A percentile compares a stretch with the other conserved stretches of the same genome.
Conservation (phyloP, 2,329 filamentous ascomycete species). For the Orbilia brochopaga region DNA sequence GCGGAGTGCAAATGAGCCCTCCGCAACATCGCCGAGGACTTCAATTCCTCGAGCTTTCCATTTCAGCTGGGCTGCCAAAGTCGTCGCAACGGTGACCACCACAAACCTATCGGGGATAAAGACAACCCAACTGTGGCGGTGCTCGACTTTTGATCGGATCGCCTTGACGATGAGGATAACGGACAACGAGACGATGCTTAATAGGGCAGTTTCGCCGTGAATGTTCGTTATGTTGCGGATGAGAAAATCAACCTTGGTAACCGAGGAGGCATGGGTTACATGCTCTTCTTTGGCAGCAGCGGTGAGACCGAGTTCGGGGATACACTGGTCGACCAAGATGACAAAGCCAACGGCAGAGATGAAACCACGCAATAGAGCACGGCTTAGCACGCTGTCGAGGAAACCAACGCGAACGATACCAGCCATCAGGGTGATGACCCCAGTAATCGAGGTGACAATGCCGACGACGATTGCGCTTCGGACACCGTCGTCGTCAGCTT, state of each 20-base stretch:
- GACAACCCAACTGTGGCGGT: slow-evolving; percentile 77
- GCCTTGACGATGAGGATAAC: slow-evolving; percentile 84
- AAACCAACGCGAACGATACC: slow-evolving; percentile 87
- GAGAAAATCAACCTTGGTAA: slow-evolving; percentile 85
- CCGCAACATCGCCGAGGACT: slow-evolving; percentile 79
- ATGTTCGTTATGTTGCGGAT: slow-evolving; percentile 69
- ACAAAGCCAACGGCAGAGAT: slow-evolving; percentile 97
- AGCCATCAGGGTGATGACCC: slow-evolving; percentile 84
- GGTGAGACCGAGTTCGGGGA: slow-evolving; percentile 83
- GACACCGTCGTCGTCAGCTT: slow-evolving; percentile 66
- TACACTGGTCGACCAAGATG: slow-evolving; percentile 91
- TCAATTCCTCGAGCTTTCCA: slow-evolving; percentile 83
- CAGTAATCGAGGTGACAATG: slow-evolving; percentile 84
- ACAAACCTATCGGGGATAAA: slow-evolving; percentile 91
- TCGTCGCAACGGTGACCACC: slow-evolving; percentile 82
- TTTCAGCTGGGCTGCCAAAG: slow-evolving; percentile 75
- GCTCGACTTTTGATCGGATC: slow-evolving; percentile 79
- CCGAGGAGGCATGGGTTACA: slow-evolving; percentile 81
- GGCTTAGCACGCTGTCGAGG: slow-evolving; percentile 88
- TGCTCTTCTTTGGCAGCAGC: slow-evolving; percentile 68
- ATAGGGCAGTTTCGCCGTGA: slow-evolving; percentile 75
- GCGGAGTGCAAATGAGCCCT: slow-evolving; percentile 76
- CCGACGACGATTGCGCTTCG: slow-evolving; percentile 84
- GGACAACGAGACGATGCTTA: slow-evolving; percentile 79
- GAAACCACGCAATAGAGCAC: slow-evolving; percentile 91